phyloP scores from a whole-genome alignment of 176 grass and related monocot species.

The Zoysia pacifica region DNA sequence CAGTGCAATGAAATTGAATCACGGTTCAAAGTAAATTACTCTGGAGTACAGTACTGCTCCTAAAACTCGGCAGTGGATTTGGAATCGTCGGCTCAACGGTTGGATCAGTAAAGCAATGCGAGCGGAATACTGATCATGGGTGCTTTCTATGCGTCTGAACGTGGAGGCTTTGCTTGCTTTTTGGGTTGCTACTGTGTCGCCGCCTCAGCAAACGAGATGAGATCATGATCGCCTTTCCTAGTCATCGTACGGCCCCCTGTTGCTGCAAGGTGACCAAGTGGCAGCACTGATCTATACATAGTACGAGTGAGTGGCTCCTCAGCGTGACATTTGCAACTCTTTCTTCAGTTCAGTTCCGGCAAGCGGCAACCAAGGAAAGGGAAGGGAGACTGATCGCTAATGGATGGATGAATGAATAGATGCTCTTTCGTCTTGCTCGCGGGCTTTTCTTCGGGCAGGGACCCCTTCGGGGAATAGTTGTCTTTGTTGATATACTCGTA shows the following conservation, averaged over 20 bases:
- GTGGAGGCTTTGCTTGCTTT: conserved; percentile 17
- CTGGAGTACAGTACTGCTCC: not conserved
- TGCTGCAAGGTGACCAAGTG: conserved; percentile 7
- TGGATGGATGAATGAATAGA: not conserved
- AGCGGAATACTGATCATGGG: conserved; percentile 32
- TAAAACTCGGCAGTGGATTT: not conserved
- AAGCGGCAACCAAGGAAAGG: not conserved
- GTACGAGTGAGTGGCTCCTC: not conserved
- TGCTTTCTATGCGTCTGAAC: conserved; percentile 4
- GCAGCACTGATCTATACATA: not conserved
- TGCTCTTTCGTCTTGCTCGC: not conserved
- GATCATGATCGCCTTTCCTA: not conserved
- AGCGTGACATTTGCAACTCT: not conserved
- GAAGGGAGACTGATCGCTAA: too few relatives aligned
- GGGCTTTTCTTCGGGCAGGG: not conserved
- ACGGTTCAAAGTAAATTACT: too few relatives aligned
- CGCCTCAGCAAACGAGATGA: not conserved
- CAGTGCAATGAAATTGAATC: too few relatives aligned
- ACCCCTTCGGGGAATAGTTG: conserved; percentile 21
- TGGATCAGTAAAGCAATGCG: conserved; percentile 28
- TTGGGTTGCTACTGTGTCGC: not conserved
- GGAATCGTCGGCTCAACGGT: too few relatives aligned
- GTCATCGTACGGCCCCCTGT: not conserved
- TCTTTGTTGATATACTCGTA: not conserved
- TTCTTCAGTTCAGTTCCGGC: not conserved